These are phyloP conservation scores for Herpetomonas muscarum DNA, from an alignment of 208 protist genomes.

Conservation along the genomic window DNA sequence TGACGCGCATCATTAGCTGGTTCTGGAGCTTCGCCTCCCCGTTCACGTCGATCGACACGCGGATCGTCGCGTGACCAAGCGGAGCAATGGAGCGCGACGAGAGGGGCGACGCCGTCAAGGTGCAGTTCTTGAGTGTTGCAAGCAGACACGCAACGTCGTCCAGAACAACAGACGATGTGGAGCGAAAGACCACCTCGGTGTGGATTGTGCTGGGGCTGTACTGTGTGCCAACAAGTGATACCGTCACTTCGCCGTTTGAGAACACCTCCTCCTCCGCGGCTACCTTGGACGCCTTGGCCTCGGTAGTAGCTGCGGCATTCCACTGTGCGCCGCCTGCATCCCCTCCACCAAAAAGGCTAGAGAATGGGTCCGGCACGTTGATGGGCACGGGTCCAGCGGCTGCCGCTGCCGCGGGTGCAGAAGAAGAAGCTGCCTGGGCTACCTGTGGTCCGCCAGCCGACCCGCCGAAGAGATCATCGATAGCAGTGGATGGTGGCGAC, in stretches of 20 bases:
- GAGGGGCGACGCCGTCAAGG: constrained; percentile 50
- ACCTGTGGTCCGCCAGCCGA: neutral
- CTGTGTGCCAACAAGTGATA: constrained; percentile 26
- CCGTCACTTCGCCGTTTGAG: constrained; percentile 46
- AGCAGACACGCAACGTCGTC: constrained; percentile 65
- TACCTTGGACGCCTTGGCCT: too few species aligned
- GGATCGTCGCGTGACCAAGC: constrained; percentile 32
- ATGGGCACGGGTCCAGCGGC: too few species aligned
- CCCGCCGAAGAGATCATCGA: constrained; percentile 27
- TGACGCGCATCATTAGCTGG: constrained; percentile 61
- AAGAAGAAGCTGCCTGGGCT: too few species aligned
- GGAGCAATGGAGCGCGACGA: constrained; percentile 31
- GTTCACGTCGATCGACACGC: constrained; percentile 46
- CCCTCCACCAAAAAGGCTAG: too few species aligned
- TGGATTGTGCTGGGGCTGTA: constrained; percentile 13
- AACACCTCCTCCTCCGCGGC: constrained; percentile 28
- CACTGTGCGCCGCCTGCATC: too few species aligned
- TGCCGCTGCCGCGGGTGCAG: constrained; percentile 1
- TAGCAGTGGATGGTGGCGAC: constrained; percentile 2
- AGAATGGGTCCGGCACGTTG: neutral
- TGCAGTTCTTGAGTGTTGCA: constrained; percentile 56
- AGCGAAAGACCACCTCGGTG: constrained; percentile 44
- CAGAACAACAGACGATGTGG: constrained; percentile 20
- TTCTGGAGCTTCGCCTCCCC: constrained; percentile 38
- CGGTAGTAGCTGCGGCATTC: too few species aligned